Percentiles rank a stretch among this genome's conserved stretches.
Conservation (phyloP, 345 rosid genomes). For the Citrus glauca region DNA sequence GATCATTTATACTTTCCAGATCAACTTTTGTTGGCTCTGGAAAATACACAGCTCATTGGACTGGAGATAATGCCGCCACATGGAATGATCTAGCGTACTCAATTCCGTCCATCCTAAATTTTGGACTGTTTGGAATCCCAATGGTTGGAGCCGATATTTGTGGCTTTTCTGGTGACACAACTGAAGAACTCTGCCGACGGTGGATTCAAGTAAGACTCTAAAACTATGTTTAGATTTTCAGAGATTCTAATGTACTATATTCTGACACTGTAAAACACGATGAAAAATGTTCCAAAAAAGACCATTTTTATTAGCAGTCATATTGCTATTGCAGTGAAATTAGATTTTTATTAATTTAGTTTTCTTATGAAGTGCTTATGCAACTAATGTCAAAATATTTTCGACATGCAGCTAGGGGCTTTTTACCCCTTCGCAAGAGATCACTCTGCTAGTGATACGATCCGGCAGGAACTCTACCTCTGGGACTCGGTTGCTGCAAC, state of each 20-base stretch:
- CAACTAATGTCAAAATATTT: neutral
- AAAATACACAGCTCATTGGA: conserved; percentile 24
- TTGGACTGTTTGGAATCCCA: conserved; percentile 40
- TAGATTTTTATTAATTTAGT: neutral
- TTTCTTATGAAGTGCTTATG: neutral
- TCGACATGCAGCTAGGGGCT: neutral
- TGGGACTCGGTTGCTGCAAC: neutral
- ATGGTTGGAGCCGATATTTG: conserved; percentile 19
- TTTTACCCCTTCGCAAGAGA: conserved; percentile 4
- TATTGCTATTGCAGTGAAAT: neutral
- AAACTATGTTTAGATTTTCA: neutral
- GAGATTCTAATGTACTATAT: no score
- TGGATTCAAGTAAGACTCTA: neutral
- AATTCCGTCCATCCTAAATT: neutral
- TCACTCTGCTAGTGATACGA: neutral
- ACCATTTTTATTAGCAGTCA: neutral
- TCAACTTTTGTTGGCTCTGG: conserved; percentile 34
- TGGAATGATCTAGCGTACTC: conserved; percentile 4
- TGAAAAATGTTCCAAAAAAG: neutral
- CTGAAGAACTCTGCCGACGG: neutral
- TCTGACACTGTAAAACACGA: neutral
- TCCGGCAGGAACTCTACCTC: neutral
- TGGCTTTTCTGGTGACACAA: neutral
- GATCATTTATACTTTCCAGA: neutral
- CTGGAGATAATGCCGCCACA: conserved; percentile 6